Base-by-base conservation (phyloP, 2,329 filamentous ascomycete genomes). In the Apiospora hydei region DNA sequence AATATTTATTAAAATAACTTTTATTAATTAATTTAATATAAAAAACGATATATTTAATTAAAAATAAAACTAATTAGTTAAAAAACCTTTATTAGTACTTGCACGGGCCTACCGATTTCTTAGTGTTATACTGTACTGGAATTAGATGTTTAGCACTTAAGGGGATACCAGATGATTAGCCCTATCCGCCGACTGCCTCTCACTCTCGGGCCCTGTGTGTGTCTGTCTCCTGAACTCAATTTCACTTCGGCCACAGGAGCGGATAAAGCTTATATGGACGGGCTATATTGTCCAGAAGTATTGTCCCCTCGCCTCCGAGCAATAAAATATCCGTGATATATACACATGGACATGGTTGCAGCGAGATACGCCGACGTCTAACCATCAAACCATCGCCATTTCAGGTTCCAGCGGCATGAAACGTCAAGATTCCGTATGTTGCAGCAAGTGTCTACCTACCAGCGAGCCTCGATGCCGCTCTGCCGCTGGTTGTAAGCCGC, bases 361-460 rank as follows among this genome's bases (percentile, higher is more conserved):
- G n/a, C 18, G 16, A 61, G 30, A 61, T 34, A 61, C 26, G 26
- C 16, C 53, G 53, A 16, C 30, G 18, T 61, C 53, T 34, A 61
- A 18, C 24, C 24, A 34, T 34, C 34, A 34, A 34, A 34, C 34
- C 49, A 61, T 34, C 6, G 26, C 53, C 26, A 61, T 21, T 61
- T 38, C 26, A 21, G 53, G 53, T 61, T 38, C 53, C 53, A 61
- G 26, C 53, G 30, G 16, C 26, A 21, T 61, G 53, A 34, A 61
- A 61, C 53, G 53, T 61, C 53, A 61, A 61, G 4, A 61, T 61
- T 61, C 26, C 53, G 53, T 21, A 61, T 34, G 24, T 57, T 57
- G 51, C 51, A 34, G 51, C 51, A 57, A 21, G 16, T 21, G 30
- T 21, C 53, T 61, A 38, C 30, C 53, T 34, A 61, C 26, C 53